Evolutionary conservation across 2,329 filamentous ascomycete genomes (phyloP).

Genomic region (Ophiostoma ulmi): DNA sequence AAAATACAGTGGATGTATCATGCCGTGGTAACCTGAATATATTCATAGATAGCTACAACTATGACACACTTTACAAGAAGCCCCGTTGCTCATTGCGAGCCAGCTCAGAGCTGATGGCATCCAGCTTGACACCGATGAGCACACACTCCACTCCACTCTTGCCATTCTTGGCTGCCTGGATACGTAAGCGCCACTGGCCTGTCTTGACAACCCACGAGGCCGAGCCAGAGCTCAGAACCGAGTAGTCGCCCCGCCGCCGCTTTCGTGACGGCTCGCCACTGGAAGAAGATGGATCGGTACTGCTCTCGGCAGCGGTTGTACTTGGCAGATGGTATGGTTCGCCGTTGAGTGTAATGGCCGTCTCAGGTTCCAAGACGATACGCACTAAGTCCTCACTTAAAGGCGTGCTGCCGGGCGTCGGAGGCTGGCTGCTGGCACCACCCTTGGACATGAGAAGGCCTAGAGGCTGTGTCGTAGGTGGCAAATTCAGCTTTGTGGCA

Average conservation of each 20-base stretch:
- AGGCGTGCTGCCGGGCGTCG: constrained; percentile 63
- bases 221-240: constrained; percentile 31
- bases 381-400: constrained; percentile 66
- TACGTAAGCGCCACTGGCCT: constrained; percentile 66
- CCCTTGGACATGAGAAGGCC: constrained; percentile 41
- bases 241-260: constrained; percentile 37
- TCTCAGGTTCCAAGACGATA: constrained; percentile 56
- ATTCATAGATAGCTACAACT: no score
- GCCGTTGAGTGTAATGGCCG: constrained; percentile 56
- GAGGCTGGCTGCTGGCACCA: constrained; percentile 52
- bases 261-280: constrained; percentile 28
- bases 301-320: neutral
- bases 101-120: constrained; percentile 62
- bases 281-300: constrained; percentile 23
- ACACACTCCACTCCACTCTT: constrained; percentile 62
- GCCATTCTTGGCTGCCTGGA: constrained; percentile 50
- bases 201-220: constrained; percentile 60
- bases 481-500: constrained; percentile 70
- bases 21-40: no score
- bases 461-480: constrained; percentile 44
- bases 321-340: constrained; percentile 37
- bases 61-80: constrained; percentile 48
- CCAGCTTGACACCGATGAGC: constrained; percentile 69
- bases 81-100: constrained; percentile 59
- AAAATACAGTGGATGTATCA: no score